phyloP scores from a whole-genome alignment of 768 basidiomycete species.

The Vishniacozyma victoriae region DNA sequence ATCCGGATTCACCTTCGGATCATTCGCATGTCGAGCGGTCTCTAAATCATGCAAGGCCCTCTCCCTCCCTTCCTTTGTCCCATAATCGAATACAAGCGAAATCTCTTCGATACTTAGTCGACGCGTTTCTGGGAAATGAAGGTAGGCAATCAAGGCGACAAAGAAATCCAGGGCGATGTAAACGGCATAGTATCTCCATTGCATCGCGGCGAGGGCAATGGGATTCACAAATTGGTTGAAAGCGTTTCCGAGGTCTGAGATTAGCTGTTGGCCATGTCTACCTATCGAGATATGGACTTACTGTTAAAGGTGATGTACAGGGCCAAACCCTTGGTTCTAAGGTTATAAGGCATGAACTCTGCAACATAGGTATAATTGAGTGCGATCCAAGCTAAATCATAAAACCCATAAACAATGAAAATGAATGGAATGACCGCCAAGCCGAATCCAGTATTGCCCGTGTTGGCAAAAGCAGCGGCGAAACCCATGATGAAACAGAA shows the following conservation, averaged over 20 bases:
- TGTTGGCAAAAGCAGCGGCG: constrained; percentile 29
- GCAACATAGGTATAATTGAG: constrained; percentile 1
- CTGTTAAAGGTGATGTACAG: background rate
- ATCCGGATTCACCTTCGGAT: background rate
- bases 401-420: constrained; percentile 15
- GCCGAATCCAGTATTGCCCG: constrained; percentile 15
- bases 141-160: constrained; percentile 8
- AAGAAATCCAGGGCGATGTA: constrained; percentile 1
- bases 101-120: constrained; percentile 43
- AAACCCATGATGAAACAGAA: constrained; percentile 23
- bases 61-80: background rate
- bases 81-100: constrained; percentile 12
- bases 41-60: background rate
- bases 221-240: constrained; percentile 41
- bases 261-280: background rate
- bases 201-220: constrained; percentile 20
- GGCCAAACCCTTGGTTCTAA: constrained; percentile 81
- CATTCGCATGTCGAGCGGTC: background rate
- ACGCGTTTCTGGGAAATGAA: constrained; percentile 23
- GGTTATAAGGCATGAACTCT: constrained; percentile 54
- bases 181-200: constrained; percentile 16
- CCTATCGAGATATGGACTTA: too few relatives aligned
- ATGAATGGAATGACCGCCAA: constrained; percentile 28
- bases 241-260: constrained; percentile 8
- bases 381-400: constrained; percentile 5